These are phyloP conservation scores for Monosporascus sp. DNA, from an alignment of 2,329 filamentous ascomycete species.

Conservation along the genomic window DNA sequence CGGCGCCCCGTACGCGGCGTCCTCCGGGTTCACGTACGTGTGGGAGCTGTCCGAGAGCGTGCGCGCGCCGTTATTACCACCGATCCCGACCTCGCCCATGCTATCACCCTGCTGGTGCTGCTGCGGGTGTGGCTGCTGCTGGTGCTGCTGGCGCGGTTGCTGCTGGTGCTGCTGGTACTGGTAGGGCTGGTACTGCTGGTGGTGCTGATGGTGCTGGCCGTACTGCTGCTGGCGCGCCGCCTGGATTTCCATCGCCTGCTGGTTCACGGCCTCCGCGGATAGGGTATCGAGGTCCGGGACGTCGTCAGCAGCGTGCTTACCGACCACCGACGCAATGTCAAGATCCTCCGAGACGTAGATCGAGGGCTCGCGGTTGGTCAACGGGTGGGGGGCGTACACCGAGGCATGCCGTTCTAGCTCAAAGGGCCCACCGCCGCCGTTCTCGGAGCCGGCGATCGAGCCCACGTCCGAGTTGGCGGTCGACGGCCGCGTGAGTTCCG, in stretches of 20 bases:
- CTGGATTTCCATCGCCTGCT: not conserved
- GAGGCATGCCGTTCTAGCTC: conserved; percentile 59
- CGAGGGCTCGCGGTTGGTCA: conserved; percentile 45
- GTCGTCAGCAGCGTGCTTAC: conserved; percentile 16
- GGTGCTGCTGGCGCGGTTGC: not conserved
- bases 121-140: not conserved
- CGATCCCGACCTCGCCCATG: not conserved
- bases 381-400: conserved; percentile 38
- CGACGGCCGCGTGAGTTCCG: conserved; percentile 48
- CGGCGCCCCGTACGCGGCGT: conserved; percentile 6
- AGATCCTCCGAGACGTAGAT: conserved; percentile 58
- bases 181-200: not conserved
- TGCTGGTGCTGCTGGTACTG: not conserved
- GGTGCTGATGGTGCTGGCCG: conserved; percentile 9
- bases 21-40: conserved; percentile 8
- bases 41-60: conserved; percentile 6
- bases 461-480: conserved; percentile 55
- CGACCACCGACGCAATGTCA: conserved; percentile 36
- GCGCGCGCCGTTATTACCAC: not conserved
- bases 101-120: not conserved
- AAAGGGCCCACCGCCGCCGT: conserved; percentile 52
- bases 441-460: conserved; percentile 51
- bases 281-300: conserved; percentile 17
- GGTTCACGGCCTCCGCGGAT: not conserved
- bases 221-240: conserved; percentile 9